These are phyloP conservation scores for Saitozyma podzolica DNA, from an alignment of 768 basidiomycete species.

Conservation along the genomic window DNA sequence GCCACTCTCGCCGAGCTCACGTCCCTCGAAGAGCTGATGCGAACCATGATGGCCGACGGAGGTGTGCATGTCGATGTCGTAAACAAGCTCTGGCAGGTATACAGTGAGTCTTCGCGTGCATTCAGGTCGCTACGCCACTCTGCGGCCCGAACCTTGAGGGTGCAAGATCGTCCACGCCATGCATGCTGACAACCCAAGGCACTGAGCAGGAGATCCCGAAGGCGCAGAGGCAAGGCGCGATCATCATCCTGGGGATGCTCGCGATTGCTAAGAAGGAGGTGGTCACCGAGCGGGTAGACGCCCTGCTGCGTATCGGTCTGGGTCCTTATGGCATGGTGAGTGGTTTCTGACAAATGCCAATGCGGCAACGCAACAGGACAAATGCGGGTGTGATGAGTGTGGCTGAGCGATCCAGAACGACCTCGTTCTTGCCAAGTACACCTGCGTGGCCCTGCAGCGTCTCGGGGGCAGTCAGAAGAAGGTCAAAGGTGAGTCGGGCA, in stretches of 20 bases:
- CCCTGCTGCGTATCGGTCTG: conserved; percentile 80
- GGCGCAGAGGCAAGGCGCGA: conserved; percentile 86
- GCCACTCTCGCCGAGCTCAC: conserved; percentile 93
- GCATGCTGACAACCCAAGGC: conserved; percentile 57
- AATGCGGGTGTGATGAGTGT: neutral
- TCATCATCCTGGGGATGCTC: conserved; percentile 96
- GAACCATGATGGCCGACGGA: conserved; percentile 89
- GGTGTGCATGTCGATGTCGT: conserved; percentile 82
- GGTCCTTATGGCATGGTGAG: conserved; percentile 78
- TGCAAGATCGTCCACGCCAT: neutral
- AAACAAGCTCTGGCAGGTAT: conserved; percentile 91
- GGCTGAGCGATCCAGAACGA: conserved; percentile 62
- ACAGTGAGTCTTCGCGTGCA: conserved; percentile 64
- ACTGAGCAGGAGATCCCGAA: conserved; percentile 72
- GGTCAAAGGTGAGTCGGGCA: conserved; percentile 70
- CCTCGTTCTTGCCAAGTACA: conserved; percentile 85
- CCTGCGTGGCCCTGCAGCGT: conserved; percentile 87
- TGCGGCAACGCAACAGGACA: neutral
- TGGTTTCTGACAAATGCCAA: neutral
- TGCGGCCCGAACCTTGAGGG: neutral
- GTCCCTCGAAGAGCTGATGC: conserved; percentile 93
- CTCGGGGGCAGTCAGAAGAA: conserved; percentile 95
- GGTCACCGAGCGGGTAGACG: conserved; percentile 78
- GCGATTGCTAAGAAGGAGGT: conserved; percentile 77
- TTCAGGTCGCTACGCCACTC: neutral